Evolutionary conservation across 2,329 filamentous ascomycete species (phyloP).

Genomic region (Fusarium sp.): DNA sequence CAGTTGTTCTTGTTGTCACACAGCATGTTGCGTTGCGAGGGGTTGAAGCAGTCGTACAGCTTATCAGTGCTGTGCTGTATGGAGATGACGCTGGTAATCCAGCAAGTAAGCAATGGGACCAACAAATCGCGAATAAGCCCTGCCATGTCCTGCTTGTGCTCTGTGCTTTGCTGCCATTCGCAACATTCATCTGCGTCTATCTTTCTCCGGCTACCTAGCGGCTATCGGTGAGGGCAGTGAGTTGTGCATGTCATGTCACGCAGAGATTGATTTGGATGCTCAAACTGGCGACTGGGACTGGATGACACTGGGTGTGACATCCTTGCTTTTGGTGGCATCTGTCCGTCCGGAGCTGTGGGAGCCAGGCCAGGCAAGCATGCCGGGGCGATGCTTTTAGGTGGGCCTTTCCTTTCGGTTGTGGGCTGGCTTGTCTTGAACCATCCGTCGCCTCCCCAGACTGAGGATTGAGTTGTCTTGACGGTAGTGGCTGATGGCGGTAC

Average conservation of each 20-base stretch:
- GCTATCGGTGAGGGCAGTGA: slow-evolving; percentile 34
- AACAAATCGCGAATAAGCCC: slow-evolving; percentile 11
- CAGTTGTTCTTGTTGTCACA: slow-evolving; percentile 11
- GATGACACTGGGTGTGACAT: slow-evolving; percentile 38
- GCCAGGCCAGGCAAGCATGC: slow-evolving; percentile 38
- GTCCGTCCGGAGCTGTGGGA: slow-evolving; percentile 42
- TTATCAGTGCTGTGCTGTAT: slow-evolving; percentile 32
- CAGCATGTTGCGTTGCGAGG: slow-evolving; percentile 25
- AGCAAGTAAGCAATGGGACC: slow-evolving; percentile 22
- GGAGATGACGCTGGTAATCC: slow-evolving; percentile 42
- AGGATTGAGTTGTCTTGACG: slow-evolving; percentile 15
- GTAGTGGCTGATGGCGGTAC: background rate
- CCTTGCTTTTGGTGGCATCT: slow-evolving; percentile 42
- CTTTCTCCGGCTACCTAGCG: slow-evolving; percentile 27
- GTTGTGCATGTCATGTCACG: slow-evolving; percentile 47
- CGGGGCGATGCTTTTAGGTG: slow-evolving; percentile 45
- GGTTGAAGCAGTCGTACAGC: slow-evolving; percentile 25
- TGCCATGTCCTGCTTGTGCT: slow-evolving; percentile 4
- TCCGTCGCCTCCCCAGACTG: slow-evolving; percentile 35
- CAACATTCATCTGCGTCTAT: slow-evolving; percentile 12
- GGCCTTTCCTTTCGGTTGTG: slow-evolving; percentile 32
- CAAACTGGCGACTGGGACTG: slow-evolving; percentile 13
- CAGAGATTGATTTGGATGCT: slow-evolving; percentile 37
- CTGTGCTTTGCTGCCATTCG: slow-evolving; percentile 2
- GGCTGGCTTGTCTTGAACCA: slow-evolving; percentile 33